A percentile compares a stretch with the other conserved stretches of the same genome.
These are phyloP conservation scores for Stromatinia cepivora DNA, from an alignment of 2,329 filamentous ascomycete species.

Conservation along the genomic window DNA sequence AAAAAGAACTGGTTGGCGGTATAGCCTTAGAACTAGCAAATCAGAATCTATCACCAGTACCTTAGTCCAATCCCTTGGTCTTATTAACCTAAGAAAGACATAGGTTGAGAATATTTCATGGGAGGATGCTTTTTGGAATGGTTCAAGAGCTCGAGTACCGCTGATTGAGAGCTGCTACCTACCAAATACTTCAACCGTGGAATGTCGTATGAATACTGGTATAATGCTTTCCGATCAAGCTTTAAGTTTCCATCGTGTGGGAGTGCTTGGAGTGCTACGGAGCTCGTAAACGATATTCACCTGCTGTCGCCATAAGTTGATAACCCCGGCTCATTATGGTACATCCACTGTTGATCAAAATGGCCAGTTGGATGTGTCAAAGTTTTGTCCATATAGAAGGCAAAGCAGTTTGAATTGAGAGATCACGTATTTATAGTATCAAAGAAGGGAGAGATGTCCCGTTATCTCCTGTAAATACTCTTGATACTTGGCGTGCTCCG, in stretches of 20 bases:
- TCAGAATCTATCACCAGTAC: not conserved
- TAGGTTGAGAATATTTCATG: not conserved
- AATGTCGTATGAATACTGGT: too few relatives aligned
- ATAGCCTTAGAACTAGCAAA: not conserved
- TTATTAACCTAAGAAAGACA: not conserved
- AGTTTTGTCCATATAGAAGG: not conserved
- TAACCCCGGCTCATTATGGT: not conserved
- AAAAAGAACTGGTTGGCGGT: too few relatives aligned
- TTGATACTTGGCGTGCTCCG: not conserved
- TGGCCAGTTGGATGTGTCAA: not conserved
- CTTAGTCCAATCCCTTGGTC: not conserved
- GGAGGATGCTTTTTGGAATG: not conserved
- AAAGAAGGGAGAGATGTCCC: not conserved
- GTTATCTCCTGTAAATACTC: not conserved
- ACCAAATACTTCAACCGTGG: not conserved
- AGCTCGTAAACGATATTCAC: not conserved
- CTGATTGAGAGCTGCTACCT: not conserved
- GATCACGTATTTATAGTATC: not conserved
- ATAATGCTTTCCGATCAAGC: not conserved
- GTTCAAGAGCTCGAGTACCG: not conserved
- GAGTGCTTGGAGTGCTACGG: constrained; percentile 10
- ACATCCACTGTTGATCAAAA: not conserved
- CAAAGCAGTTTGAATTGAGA: not conserved
- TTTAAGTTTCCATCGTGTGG: not conserved
- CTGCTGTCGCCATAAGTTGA: not conserved